Base-by-base conservation (phyloP, 1,284 basidiomycete species). In the Coriolopsis trogii region DNA sequence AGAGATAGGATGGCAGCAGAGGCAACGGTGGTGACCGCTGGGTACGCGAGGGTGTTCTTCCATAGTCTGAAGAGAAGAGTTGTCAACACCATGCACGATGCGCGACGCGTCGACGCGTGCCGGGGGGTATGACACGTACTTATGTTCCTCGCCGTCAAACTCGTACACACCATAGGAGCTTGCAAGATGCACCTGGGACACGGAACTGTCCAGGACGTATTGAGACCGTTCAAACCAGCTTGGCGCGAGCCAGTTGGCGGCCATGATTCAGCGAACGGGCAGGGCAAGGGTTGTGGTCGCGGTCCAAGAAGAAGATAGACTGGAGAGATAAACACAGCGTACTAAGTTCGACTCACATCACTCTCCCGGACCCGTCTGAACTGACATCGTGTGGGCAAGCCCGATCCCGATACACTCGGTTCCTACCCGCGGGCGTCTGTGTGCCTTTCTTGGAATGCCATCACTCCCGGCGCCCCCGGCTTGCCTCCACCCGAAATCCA, bases 1-100 rank as follows among this genome's bases (percentile, higher is more conserved):
- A 56, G 30, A 21, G 45, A 41, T 12, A 59, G 51, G 5, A 55
- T 25, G 15, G 49, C 13, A 1, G 39, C 49, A 18, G 58, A 59
- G 36, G 38, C 31, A 12, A 39, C 49, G 20, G 49, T 38, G 21
- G 48, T 49, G 18, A 15, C 13, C 2, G 45, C 46, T 1, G 58
- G 55, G 12, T 56, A 56, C 16, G 47, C 46, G 24, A 59, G 55
- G 6, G 33, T 42, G 31, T 56, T 45, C 38, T 54, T 56, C 58
- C 58, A 59, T 6, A 49, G 20, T 18, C 53, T 53, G 21, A 18
- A 9, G 20, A 15, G 16, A 1, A 29, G 13, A 4, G 13, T 25
- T 4, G 25, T 41, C 18, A 55, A 20, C 29, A 26, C 39, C 12
- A 8, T 26, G 3, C 23, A 15, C 9, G 2, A n/a, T 13, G n/a